Evolutionary conservation across 169 alveolate species (phyloP).

Genomic region (Cryptosporidium sp.): DNA sequence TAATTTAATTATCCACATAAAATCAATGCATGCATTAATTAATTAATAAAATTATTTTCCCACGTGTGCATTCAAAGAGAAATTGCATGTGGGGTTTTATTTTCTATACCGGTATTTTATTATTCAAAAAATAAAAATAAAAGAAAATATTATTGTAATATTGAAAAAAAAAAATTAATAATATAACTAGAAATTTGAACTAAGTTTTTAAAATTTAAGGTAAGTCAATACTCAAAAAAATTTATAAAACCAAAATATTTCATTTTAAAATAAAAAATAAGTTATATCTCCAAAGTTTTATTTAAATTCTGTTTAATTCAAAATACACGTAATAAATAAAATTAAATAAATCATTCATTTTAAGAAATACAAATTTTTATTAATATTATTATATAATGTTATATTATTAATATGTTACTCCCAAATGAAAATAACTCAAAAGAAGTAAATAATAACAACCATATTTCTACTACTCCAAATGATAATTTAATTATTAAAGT

Average conservation of each 20-base stretch:
- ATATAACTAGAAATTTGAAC: too few species aligned
- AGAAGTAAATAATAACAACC: neutral
- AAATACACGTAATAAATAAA: too few species aligned
- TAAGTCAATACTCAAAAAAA: too few species aligned
- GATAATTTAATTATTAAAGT: neutral
- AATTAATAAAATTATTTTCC: neutral
- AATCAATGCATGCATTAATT: neutral
- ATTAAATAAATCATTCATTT: too few species aligned
- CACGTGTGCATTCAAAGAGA: neutral
- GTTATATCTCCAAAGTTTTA: too few species aligned
- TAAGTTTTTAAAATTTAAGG: too few species aligned
- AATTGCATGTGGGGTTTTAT: slow-evolving; percentile 7
- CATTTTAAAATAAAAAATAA: too few species aligned
- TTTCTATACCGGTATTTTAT: neutral
- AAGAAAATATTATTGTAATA: neutral
- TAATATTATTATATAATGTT: too few species aligned
- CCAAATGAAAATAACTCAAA: neutral
- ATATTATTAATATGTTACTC: neutral
- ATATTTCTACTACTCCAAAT: neutral
- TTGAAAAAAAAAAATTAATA: neutral
- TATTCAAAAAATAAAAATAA: too few species aligned
- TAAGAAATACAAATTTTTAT: too few species aligned
- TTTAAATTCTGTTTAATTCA: too few species aligned
- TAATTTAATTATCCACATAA: neutral
- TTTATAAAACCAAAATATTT: too few species aligned